phyloP scores from a whole-genome alignment of 2,329 filamentous ascomycete species.

The Bertia moriformis region DNA sequence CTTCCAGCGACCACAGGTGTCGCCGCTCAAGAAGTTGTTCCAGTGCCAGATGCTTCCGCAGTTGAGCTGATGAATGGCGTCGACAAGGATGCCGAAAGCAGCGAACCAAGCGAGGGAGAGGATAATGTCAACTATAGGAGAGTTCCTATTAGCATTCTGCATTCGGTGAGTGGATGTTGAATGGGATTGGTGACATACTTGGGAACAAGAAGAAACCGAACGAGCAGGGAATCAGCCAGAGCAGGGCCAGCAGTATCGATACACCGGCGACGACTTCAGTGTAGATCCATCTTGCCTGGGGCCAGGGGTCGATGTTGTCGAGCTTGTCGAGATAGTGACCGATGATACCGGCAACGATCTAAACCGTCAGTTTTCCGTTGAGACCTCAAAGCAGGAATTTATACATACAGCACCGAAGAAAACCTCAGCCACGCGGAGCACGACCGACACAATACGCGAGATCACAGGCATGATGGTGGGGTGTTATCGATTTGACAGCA shows the following conservation, averaged over 20 bases:
- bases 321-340: constrained; percentile 46
- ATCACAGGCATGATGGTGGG: background rate
- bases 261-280: constrained; percentile 57
- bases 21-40: background rate
- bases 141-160: background rate
- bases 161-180: background rate
- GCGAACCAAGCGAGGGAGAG: constrained; percentile 1
- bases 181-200: background rate
- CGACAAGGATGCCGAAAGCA: background rate
- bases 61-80: background rate
- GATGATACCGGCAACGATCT: constrained; percentile 55
- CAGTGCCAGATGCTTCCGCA: constrained; percentile 1
- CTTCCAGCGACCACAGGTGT: background rate
- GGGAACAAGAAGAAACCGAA: constrained; percentile 54
- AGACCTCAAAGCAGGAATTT: too few relatives aligned
- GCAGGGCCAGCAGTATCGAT: constrained; percentile 50
- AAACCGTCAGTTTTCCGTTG: background rate
- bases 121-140: background rate
- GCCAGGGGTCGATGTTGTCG: constrained; percentile 30
- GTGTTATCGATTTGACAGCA: too few relatives aligned
- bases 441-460: background rate
- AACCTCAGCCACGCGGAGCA: background rate
- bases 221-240: constrained; percentile 62
- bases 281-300: constrained; percentile 58
- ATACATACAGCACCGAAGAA: background rate